Percentiles rank a stretch among this genome's conserved stretches.
phyloP scores from a whole-genome alignment of 768 basidiomycete species.

The Omphalotus guepiniiformis region DNA sequence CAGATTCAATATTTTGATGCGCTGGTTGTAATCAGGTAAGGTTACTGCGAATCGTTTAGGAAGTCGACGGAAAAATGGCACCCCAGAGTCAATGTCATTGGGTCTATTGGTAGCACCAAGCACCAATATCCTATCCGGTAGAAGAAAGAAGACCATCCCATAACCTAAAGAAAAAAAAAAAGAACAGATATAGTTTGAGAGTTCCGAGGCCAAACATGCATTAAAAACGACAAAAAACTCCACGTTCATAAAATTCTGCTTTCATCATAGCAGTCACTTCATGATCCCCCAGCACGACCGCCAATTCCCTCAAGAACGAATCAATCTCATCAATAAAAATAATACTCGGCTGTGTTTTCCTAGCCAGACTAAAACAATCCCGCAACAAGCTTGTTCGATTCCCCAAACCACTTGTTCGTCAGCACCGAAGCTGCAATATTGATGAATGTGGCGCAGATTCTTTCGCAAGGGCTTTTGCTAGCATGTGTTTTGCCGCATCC shows the following conservation, averaged over 20 bases:
- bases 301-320: constrained; percentile 86
- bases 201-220: too few species aligned
- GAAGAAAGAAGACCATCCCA: constrained; percentile 94
- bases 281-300: constrained; percentile 85
- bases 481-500: constrained; percentile 99
- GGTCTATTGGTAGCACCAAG: constrained; percentile 96
- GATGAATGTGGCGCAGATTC: constrained; percentile 96
- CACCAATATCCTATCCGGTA: constrained; percentile 77
- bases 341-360: constrained; percentile 91
- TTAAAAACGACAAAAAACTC: not conserved
- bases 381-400: constrained; percentile 92
- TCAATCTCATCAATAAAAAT: constrained; percentile 99
- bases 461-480: constrained; percentile 96
- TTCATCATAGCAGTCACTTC: constrained; percentile 99
- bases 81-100: constrained; percentile 84
- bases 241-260: constrained; percentile 84
- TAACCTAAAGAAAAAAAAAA: constrained; percentile 46
- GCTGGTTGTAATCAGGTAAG: constrained; percentile 73
- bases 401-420: constrained; percentile 83
- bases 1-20: constrained; percentile 78
- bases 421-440: constrained; percentile 74
- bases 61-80: constrained; percentile 95
- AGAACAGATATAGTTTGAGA: too few species aligned
- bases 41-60: constrained; percentile 91
- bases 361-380: constrained; percentile 90